Percentiles rank a stretch among this genome's conserved stretches.
These are phyloP conservation scores for Stenocarpella maydis DNA, from an alignment of 2,329 filamentous ascomycete species.

Conservation along the genomic window DNA sequence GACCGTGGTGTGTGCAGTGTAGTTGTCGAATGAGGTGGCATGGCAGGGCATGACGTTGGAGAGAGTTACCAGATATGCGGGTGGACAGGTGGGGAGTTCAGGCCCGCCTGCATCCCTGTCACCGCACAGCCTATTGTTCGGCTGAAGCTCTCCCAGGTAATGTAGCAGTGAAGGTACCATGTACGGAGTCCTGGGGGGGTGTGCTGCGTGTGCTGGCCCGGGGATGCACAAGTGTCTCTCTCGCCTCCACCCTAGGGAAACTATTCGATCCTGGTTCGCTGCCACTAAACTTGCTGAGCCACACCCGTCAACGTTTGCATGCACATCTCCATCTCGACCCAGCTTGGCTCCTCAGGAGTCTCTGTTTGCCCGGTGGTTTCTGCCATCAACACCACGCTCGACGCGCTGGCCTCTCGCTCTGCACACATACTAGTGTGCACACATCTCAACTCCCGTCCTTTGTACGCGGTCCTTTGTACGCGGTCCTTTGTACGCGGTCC, in stretches of 20 bases:
- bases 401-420: background rate
- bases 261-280: constrained; percentile 20
- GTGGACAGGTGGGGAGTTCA: background rate
- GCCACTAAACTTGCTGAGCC: constrained; percentile 28
- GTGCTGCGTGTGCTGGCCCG: background rate
- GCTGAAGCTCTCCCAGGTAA: too few relatives aligned
- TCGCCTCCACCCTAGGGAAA: constrained; percentile 6
- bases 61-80: constrained; percentile 1
- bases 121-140: background rate
- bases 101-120: constrained; percentile 7
- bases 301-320: constrained; percentile 14
- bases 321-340: constrained; percentile 14
- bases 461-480: constrained; percentile 1
- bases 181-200: too few relatives aligned
- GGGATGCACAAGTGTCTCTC: too few relatives aligned
- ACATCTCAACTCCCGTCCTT: background rate
- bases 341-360: background rate
- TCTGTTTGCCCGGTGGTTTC: background rate
- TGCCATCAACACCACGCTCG: constrained; percentile 20
- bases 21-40: background rate
- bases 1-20: background rate
- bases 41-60: constrained; percentile 18
- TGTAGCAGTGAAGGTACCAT: too few relatives aligned
- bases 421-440: background rate
- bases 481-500: too few relatives aligned